These are phyloP conservation scores for Pestalotiopsis sp. DNA, from an alignment of 2,329 filamentous ascomycete species.

Conservation along the genomic window DNA sequence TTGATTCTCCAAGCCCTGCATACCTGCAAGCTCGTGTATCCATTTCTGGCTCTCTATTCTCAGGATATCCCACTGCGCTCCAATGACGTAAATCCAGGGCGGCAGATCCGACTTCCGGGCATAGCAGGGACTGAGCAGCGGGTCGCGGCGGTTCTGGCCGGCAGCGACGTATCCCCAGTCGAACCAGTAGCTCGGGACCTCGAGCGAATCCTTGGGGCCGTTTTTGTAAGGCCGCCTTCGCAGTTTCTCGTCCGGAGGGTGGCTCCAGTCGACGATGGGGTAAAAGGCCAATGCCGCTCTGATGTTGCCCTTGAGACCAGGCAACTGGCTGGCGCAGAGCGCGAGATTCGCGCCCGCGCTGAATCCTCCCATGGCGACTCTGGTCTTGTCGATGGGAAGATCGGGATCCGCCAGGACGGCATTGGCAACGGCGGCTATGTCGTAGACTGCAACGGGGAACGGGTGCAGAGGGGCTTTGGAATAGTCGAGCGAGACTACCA, in stretches of 20 bases:
- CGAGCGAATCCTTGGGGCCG: conserved; percentile 29
- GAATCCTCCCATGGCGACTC: conserved; percentile 44
- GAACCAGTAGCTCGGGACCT: conserved; percentile 31
- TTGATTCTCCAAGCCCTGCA: neutral
- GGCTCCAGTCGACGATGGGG: conserved; percentile 42
- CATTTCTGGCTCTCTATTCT: conserved; percentile 23
- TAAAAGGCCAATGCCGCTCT: conserved; percentile 36
- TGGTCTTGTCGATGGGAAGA: conserved; percentile 41
- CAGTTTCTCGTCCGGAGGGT: conserved; percentile 29
- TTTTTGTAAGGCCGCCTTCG: conserved; percentile 37
- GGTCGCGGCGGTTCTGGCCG: conserved; percentile 35
- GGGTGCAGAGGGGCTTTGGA: conserved; percentile 38
- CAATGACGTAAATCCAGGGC: conserved; percentile 42
- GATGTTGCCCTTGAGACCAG: conserved; percentile 34
- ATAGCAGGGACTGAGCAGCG: conserved; percentile 41
- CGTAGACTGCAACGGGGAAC: conserved; percentile 41
- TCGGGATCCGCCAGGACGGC: conserved; percentile 38
- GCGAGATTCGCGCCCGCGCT: conserved; percentile 45
- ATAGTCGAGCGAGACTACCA: conserved; percentile 46
- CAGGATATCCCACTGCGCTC: conserved; percentile 43
- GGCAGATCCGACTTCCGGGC: conserved; percentile 37
- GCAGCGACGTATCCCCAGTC: conserved; percentile 42
- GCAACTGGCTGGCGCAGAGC: conserved; percentile 38
- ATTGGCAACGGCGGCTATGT: conserved; percentile 39
- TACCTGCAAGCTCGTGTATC: conserved; percentile 11